Evolutionary conservation across 2,329 filamentous ascomycete species (phyloP), one percentile per base, ranked within the genome.

Genomic region (Raffaelea arxii): DNA sequence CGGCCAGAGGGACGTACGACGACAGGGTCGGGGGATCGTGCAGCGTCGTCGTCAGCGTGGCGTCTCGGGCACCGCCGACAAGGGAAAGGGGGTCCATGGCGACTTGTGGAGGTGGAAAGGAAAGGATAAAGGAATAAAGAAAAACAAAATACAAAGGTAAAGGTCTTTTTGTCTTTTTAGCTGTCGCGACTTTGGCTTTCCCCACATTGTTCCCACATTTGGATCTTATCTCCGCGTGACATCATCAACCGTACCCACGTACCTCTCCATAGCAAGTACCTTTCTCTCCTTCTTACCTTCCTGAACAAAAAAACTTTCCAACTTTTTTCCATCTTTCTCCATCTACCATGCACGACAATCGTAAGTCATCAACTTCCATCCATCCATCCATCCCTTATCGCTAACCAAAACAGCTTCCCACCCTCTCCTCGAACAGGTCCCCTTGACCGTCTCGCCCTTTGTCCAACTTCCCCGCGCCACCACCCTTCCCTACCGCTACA

Each of bases 401-500:
- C 58, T 53, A 23, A 41, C 37, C 11, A 14, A 9, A n/a, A 18
- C 52, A 88, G 84, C 77, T 54, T 81, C 88, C 16, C 89, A 96
- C 67, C 86, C 84, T 16, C 79, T 96, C 53, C 80, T 98, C 41
- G 86, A 90, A 54, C 92, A 98, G 68, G 81, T 97, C 36, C 89
- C 92, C 25, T 71, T 98, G 46, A 94, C 89, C 43, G 89, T 97
- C 39, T 96, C 91, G 3, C 92, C 92, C 23, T 96, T 96, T 69
- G 80, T 97, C 57, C 85, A 84, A 50, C 82, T 98, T 25, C 92
- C 92, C 11, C 84, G 86, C 25, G 84, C 91, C 23, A 86, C 90
- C 19, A 95, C 90, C 1, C 79, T 98, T 7, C 91, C 92, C 22
- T 97, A 97, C 70, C 94, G 88, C 56, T 97, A 96, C 75, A 91